A percentile compares a stretch with the other conserved stretches of the same genome.
These are phyloP conservation scores for Lachancea lanzarotensis DNA, from an alignment of 805 yeast genomes.

Conservation along the genomic window DNA sequence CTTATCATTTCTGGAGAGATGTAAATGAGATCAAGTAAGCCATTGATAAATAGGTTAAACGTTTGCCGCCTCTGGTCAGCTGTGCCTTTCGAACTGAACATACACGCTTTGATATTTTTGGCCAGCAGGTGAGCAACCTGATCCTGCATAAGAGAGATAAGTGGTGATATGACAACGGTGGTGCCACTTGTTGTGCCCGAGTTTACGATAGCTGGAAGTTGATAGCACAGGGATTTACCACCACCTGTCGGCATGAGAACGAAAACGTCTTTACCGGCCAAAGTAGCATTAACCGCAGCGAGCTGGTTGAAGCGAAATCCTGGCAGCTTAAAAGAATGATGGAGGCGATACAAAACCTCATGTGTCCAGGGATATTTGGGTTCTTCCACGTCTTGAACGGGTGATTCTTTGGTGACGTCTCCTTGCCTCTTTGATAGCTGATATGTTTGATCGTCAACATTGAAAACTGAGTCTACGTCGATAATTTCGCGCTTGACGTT, in stretches of 20 bases:
- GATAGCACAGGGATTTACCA: conserved; percentile 93
- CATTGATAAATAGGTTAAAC: conserved; percentile 55
- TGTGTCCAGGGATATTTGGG: conserved; percentile 45
- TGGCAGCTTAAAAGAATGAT: conserved; percentile 52
- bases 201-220: conserved; percentile 79
- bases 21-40: conserved; percentile 69
- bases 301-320: conserved; percentile 77
- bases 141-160: conserved; percentile 95
- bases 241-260: conserved; percentile 99
- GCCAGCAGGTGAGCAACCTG: conserved; percentile 77
- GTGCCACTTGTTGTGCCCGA: conserved; percentile 75
- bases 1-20: conserved; percentile 93
- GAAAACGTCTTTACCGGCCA: conserved; percentile 78
- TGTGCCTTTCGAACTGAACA: conserved; percentile 75
- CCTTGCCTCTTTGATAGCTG: conserved; percentile 9
- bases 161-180: conserved; percentile 87
- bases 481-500: conserved; percentile 8
- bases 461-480: conserved; percentile 2
- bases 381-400: not conserved
- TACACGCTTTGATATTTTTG: conserved; percentile 70
- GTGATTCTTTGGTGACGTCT: not conserved
- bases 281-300: conserved; percentile 75
- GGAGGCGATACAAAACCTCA: conserved; percentile 57
- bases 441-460: not conserved
- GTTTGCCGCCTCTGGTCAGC: conserved; percentile 57